Percentiles rank a stretch among this genome's conserved stretches.
phyloP scores from a whole-genome alignment of 208 protist genomes.

The Crithidia mellificae region DNA sequence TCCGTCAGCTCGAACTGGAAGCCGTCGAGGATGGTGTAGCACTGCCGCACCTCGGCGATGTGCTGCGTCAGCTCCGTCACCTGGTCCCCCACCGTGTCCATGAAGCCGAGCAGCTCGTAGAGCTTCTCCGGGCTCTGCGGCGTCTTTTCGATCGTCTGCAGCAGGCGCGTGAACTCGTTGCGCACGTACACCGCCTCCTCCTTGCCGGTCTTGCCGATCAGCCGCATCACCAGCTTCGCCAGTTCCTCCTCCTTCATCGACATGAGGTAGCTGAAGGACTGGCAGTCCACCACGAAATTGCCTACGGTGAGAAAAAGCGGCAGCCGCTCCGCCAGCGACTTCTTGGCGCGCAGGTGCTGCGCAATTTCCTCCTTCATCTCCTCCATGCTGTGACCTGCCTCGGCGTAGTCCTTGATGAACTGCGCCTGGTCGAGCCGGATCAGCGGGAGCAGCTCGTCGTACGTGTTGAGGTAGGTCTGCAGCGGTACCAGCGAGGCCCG shows the following conservation, averaged over 20 bases:
- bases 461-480: constrained; percentile 85
- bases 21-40: constrained; percentile 93
- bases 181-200: constrained; percentile 67
- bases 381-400: constrained; percentile 82
- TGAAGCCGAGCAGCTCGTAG: constrained; percentile 90
- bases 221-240: constrained; percentile 90
- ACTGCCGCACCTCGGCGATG: constrained; percentile 91
- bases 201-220: constrained; percentile 89
- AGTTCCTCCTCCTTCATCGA: constrained; percentile 94
- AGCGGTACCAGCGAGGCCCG: constrained; percentile 79
- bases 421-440: constrained; percentile 84
- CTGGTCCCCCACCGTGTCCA: constrained; percentile 77
- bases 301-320: constrained; percentile 92
- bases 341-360: constrained; percentile 88
- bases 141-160: constrained; percentile 75
- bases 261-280: constrained; percentile 92
- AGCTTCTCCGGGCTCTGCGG: constrained; percentile 90
- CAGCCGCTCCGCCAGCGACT: constrained; percentile 87
- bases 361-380: constrained; percentile 93
- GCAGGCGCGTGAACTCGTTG: constrained; percentile 88
- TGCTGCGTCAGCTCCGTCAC: constrained; percentile 71
- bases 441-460: constrained; percentile 90
- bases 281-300: constrained; percentile 95
- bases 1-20: constrained; percentile 93
- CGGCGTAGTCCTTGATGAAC: constrained; percentile 87